Percentiles rank a stretch among this genome's conserved stretches.
Evolutionary conservation across 495 filamentous ascomycete species (phyloP).

Genomic region (Daldinia bambusicola): DNA sequence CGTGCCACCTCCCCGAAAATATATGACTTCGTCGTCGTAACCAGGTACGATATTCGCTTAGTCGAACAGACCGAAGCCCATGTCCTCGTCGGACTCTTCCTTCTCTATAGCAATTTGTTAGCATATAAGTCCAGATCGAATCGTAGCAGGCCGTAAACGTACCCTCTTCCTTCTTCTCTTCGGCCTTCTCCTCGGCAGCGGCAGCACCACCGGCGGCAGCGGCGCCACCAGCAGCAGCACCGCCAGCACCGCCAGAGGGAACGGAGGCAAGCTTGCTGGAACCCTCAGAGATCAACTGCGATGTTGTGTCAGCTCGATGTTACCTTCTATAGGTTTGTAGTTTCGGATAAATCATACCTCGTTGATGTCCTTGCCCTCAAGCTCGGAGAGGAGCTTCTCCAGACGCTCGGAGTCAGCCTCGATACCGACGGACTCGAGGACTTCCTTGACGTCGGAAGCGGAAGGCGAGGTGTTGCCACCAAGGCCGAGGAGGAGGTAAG

Average conservation of each 20-base stretch:
- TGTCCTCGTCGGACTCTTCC: conserved; percentile 98
- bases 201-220: conserved; percentile 73
- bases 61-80: conserved; percentile 99
- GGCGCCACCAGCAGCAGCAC: conserved; percentile 69
- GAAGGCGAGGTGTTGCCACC: conserved; percentile 93
- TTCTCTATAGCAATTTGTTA: conserved; percentile 57
- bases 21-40: conserved; percentile 44
- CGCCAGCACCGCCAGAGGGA: conserved; percentile 87
- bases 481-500: conserved; percentile 95
- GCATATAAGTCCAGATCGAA: conserved; percentile 34
- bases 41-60: conserved; percentile 60
- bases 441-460: conserved; percentile 85
- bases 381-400: conserved; percentile 84
- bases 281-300: conserved; percentile 90
- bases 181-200: conserved; percentile 73
- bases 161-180: conserved; percentile 81
- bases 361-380: conserved; percentile 97
- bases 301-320: conserved; percentile 38
- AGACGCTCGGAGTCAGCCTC: conserved; percentile 93
- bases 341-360: conserved; percentile 66
- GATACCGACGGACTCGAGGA: conserved; percentile 94
- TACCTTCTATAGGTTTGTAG: conserved; percentile 29
- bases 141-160: conserved; percentile 38
- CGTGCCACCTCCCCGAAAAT: conserved; percentile 41
- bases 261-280: conserved; percentile 96